phyloP scores from a whole-genome alignment of 2,329 filamentous ascomycete genomes.

The Botrytis fabae region DNA sequence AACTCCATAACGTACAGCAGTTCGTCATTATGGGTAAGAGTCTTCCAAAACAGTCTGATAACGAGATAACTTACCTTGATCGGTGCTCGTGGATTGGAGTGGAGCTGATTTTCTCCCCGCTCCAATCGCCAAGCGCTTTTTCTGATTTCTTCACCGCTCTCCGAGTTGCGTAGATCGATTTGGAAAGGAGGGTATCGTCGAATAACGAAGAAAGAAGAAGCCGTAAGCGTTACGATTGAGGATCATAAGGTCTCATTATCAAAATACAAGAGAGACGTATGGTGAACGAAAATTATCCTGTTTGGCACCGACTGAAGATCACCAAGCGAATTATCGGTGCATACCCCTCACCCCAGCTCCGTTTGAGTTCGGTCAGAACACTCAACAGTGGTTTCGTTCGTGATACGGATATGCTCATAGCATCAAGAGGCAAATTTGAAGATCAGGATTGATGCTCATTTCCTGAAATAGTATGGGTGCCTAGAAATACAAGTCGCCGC shows the following conservation, averaged over 20 bases:
- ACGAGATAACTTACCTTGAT: neutral
- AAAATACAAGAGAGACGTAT: neutral
- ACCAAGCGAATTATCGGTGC: constrained; percentile 9
- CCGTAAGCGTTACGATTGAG: neutral
- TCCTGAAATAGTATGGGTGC: constrained; percentile 1
- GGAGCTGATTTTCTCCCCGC: constrained; percentile 7
- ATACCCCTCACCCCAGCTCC: neutral
- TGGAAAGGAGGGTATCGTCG: neutral
- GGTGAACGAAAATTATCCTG: neutral
- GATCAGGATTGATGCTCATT: neutral
- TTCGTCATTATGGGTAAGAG: constrained; percentile 2
- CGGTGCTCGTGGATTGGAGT: constrained; percentile 6
- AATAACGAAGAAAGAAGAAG: neutral
- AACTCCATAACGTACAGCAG: constrained; percentile 6
- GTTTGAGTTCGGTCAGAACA: neutral
- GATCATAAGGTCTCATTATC: neutral
- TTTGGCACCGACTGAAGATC: neutral
- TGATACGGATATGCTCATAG: neutral
- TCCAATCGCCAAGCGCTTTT: constrained; percentile 15
- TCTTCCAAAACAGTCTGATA: constrained; percentile 1
- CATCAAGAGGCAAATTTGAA: neutral
- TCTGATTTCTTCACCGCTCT: constrained; percentile 13
- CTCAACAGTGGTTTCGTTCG: neutral
- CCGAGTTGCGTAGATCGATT: constrained; percentile 9
- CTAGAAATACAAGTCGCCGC: neutral